Evolutionary conservation across 345 rosid species (phyloP), one percentile per base, ranked within the genome.

Genomic region (Murraya koenigii): DNA sequence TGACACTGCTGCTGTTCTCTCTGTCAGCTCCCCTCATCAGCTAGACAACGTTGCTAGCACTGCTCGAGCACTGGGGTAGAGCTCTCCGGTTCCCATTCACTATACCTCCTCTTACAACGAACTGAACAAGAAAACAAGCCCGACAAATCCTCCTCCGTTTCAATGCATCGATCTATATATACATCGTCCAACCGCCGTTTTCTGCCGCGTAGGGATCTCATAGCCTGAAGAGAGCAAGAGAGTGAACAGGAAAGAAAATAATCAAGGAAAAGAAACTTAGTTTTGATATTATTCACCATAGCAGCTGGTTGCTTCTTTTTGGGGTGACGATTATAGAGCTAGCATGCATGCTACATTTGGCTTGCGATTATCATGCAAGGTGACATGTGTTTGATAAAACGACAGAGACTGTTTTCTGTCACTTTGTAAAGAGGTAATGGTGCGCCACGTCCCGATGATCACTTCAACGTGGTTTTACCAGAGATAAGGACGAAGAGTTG

Each of bases 41-140:
- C 4, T 25, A 47, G 63, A 38, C 85, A 88, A 2, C 75, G 63
- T 66, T 77, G 79, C 26, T 69, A 76, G 75, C 87, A 86, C 64
- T 80, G 81, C 71, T 75, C 61, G 23, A 66, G 72, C 71, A 76
- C 78, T 63, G 71, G 44, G 69, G 62, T 5, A 22, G 81, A 80
- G 58, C 73, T 47, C 82, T 81, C 55, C 30, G 63, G 59, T 55
- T 75, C 49, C 39, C 72, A 54, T 49, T 41, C 56, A 58, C 66
- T 36, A 6, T 35, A 66, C 60, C 10, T 33, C 47, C 52, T 56
- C 41, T 41, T 32, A 2, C 19, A 75, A 52, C 22, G 61, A 66
- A 52, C 3, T 4, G 61, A 59, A 47, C 54, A 47, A 62, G 30
- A n/a, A 66, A 75, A 13, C 61, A 66, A 19, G 22, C 72, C 49